Evolutionary conservation across 2,329 filamentous ascomycete genomes (phyloP).

Genomic region (Xylariaceae sp.): DNA sequence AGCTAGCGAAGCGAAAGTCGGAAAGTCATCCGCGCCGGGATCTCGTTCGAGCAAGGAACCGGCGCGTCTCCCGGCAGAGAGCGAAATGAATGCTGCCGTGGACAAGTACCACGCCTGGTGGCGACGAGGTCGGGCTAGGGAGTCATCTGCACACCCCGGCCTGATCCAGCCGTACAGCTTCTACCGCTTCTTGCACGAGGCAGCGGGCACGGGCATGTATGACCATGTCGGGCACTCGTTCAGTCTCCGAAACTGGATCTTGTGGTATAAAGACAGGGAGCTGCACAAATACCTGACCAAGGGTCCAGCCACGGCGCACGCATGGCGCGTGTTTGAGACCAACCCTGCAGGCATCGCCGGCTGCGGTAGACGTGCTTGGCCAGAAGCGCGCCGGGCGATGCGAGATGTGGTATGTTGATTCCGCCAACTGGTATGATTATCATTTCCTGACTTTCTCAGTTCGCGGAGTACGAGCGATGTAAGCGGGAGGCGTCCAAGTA

Average conservation of each 20-base stretch:
- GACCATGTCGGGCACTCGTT: conserved; percentile 24
- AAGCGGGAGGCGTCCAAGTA: too few species aligned
- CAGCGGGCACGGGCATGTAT: conserved; percentile 26
- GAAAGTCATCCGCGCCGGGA: background rate
- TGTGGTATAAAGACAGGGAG: conserved; percentile 24
- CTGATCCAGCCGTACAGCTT: conserved; percentile 21
- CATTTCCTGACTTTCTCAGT: too few species aligned
- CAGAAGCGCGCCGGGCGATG: conserved; percentile 19
- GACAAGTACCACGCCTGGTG: conserved; percentile 27
- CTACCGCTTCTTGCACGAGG: conserved; percentile 24
- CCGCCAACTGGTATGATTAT: too few species aligned
- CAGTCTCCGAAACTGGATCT: conserved; percentile 18
- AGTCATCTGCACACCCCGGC: conserved; percentile 19
- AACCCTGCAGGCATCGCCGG: conserved; percentile 23
- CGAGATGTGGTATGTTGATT: conserved; percentile 18
- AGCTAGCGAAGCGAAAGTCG: background rate
- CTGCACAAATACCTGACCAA: conserved; percentile 23
- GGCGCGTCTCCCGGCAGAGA: conserved; percentile 17
- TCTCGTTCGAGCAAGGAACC: conserved; percentile 3
- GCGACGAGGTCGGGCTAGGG: conserved; percentile 20
- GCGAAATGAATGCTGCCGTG: conserved; percentile 24
- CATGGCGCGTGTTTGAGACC: conserved; percentile 27
- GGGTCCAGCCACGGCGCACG: conserved; percentile 24
- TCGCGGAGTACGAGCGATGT: too few species aligned
- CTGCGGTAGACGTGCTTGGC: conserved; percentile 22